Evolutionary conservation across 2,329 filamentous ascomycete species (phyloP), one percentile per base, ranked within the genome.

Genomic region (Neocucurbitaria cava): DNA sequence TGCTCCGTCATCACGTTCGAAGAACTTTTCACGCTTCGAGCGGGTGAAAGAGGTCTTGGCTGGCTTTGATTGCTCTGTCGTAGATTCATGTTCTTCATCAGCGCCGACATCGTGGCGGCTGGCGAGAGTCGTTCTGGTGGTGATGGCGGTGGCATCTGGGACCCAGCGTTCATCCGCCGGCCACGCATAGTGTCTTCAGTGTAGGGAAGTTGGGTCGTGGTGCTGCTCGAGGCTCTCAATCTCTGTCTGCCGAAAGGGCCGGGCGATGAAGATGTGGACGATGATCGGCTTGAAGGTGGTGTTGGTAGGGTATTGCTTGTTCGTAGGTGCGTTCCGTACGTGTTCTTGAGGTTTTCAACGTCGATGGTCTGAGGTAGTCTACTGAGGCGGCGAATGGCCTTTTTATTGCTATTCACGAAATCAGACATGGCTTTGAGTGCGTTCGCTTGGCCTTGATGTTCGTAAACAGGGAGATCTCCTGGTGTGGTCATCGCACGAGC

Each of bases 271-370:
- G 46, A 52, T 7, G 51, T 49, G 3, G 40, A 45, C 10, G 56
- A 62, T 2, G 61, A 61, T 17, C 61, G 64, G 38, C 64, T 66
- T 3, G 52, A 58, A 3, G 64, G 61, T 26, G 62, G 64, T 15
- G 62, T 62, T 1, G 58, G 62, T 11, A 61, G 35, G 15, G 52
- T 26, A 17, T 40, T 52, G 17, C 1, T n/a, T n/a, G n/a, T n/a
- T n/a, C n/a, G n/a, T n/a, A n/a, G n/a, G n/a, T 65, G 54, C 45
- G 63, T 63, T 9, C 58, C 60, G 35, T 65, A 64, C 24, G 56
- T 44, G 17, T 58, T 58, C 62, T 64, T 65, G 11, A 65, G 17
- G 26, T 59, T 53, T 15, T 47, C 48, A 42, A 61, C 63, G 41
- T 65, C 58, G 40, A 61, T 62, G 11, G 53, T 48, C 17, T 55